A percentile compares a stretch with the other conserved stretches of the same genome.
phyloP scores from a whole-genome alignment of 2,329 filamentous ascomycete species.

The Zymoseptoria pseudotritici region DNA sequence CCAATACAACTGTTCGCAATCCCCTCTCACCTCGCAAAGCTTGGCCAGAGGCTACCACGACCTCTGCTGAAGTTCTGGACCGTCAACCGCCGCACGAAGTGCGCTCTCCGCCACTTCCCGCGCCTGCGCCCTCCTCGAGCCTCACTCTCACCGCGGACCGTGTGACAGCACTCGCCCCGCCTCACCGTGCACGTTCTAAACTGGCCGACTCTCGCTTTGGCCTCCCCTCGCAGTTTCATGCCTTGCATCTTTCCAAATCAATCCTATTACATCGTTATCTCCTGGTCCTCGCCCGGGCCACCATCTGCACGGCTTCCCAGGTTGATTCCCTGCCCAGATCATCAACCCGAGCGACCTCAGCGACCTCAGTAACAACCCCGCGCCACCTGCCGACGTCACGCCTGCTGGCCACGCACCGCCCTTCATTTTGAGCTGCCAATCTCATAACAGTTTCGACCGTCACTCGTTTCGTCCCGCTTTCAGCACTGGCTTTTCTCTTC shows the following conservation, averaged over 20 bases:
- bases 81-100: neutral
- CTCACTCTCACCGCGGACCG: slow-evolving; percentile 13
- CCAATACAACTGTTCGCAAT: neutral
- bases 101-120: neutral
- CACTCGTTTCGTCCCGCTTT: neutral
- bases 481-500: neutral
- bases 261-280: slow-evolving; percentile 2
- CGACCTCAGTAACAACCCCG: slow-evolving; percentile 13
- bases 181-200: slow-evolving; percentile 10
- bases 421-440: neutral
- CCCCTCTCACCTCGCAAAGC: neutral
- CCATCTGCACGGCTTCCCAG: slow-evolving; percentile 11
- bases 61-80: neutral
- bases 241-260: slow-evolving; percentile 23
- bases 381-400: slow-evolving; percentile 5
- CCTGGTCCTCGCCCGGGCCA: slow-evolving; percentile 11
- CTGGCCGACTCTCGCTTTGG: slow-evolving; percentile 10
- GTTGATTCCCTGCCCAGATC: slow-evolving; percentile 16
- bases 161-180: slow-evolving; percentile 14
- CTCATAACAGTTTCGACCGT: neutral
- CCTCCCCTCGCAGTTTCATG: slow-evolving; percentile 15
- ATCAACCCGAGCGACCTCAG: slow-evolving; percentile 9
- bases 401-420: neutral
- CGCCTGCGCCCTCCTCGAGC: slow-evolving; percentile 6
- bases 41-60: neutral